phyloP scores from a whole-genome alignment of 2,329 filamentous ascomycete species.

The Neurospora sp. region DNA sequence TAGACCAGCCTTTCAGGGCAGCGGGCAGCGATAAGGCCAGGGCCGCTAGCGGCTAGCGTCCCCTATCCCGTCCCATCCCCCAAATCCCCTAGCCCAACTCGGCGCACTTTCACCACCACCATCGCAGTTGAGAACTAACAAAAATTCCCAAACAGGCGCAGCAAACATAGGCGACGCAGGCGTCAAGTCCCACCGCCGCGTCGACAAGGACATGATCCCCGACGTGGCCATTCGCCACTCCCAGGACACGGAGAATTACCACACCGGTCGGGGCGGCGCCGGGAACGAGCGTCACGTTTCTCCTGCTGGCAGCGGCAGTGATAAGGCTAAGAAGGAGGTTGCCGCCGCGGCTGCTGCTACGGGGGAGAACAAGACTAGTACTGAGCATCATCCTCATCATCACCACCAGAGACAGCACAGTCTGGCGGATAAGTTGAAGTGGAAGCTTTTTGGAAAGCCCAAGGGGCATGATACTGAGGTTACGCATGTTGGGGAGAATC shows the following conservation, averaged over 20 bases:
- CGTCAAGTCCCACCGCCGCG: slow-evolving; percentile 28
- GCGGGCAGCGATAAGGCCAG: neutral
- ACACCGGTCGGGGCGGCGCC: slow-evolving; percentile 51
- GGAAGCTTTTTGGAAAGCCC: slow-evolving; percentile 36
- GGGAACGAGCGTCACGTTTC: slow-evolving; percentile 41
- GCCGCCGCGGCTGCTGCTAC: slow-evolving; percentile 3
- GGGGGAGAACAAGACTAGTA: too few relatives aligned
- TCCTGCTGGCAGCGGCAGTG: slow-evolving; percentile 12
- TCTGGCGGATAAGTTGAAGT: slow-evolving; percentile 48
- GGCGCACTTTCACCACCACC: neutral
- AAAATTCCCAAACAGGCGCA: slow-evolving; percentile 30
- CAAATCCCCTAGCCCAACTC: neutral
- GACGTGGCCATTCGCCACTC: slow-evolving; percentile 40
- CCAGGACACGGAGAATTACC: slow-evolving; percentile 39
- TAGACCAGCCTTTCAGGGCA: neutral
- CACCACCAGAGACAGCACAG: slow-evolving; percentile 26
- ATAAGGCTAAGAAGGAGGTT: slow-evolving; percentile 21
- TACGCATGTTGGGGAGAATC: neutral
- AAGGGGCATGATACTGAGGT: neutral
- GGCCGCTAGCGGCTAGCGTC: neutral
- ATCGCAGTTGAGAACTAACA: neutral
- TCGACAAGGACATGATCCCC: slow-evolving; percentile 44
- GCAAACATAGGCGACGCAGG: slow-evolving; percentile 48
- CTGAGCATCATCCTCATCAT: neutral
- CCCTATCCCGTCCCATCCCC: neutral